A percentile compares a stretch with the other conserved stretches of the same genome.
Evolutionary conservation across 805 yeast genomes (phyloP).

Genomic region (Starmerella tilneyi): DNA sequence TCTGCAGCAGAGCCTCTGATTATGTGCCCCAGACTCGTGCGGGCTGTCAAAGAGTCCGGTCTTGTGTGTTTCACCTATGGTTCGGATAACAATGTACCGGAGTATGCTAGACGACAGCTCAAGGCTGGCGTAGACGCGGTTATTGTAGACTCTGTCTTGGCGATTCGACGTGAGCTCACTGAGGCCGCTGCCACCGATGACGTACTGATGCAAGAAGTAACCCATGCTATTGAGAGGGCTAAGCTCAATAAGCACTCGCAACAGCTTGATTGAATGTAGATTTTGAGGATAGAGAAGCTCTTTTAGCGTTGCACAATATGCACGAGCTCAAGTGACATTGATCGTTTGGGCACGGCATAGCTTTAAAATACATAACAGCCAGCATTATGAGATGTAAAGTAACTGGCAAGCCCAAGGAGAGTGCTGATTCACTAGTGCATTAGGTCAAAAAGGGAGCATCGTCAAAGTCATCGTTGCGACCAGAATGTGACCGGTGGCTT

Average conservation of each 20-base stretch:
- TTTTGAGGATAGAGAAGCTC: background rate
- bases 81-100: slow-evolving; percentile 70
- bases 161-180: slow-evolving; percentile 74
- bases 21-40: slow-evolving; percentile 80
- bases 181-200: slow-evolving; percentile 11
- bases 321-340: background rate
- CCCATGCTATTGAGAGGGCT: slow-evolving; percentile 15
- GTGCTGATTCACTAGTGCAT: background rate
- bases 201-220: slow-evolving; percentile 14
- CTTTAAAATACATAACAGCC: no score
- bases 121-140: slow-evolving; percentile 96
- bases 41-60: slow-evolving; percentile 84
- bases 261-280: no score
- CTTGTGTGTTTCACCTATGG: slow-evolving; percentile 92
- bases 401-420: no score
- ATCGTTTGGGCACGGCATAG: no score
- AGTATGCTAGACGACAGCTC: slow-evolving; percentile 72
- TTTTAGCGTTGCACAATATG: background rate
- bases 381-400: no score
- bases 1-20: slow-evolving; percentile 79
- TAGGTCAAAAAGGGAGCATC: slow-evolving; percentile 27
- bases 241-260: background rate
- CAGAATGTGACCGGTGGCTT: slow-evolving; percentile 13
- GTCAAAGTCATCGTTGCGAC: slow-evolving; percentile 25
- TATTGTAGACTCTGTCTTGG: slow-evolving; percentile 89